Percentiles rank a stretch among this genome's conserved stretches.
Evolutionary conservation across 768 basidiomycete species (phyloP).

Genomic region (Agrocybe chaxingu): DNA sequence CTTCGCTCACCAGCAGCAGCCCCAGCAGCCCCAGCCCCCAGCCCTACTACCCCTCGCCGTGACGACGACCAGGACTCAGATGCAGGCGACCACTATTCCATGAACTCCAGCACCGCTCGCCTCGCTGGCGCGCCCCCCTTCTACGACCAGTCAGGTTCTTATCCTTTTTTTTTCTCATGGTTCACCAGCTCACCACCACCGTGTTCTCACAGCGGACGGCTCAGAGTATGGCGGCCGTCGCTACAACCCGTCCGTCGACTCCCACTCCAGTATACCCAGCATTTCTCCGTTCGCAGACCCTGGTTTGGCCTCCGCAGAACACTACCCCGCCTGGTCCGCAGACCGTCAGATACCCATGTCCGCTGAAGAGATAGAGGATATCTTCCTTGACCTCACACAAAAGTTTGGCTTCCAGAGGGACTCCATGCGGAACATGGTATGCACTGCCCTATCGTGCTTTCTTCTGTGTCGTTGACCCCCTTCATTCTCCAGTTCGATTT

Average conservation of each 20-base stretch:
- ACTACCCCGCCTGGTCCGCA: slow-evolving; percentile 94
- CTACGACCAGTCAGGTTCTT: slow-evolving; percentile 29
- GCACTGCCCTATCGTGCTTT: slow-evolving; percentile 18
- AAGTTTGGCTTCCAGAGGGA: slow-evolving; percentile 99
- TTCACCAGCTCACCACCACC: background rate
- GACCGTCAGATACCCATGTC: slow-evolving; percentile 95
- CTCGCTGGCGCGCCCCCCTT: slow-evolving; percentile 45
- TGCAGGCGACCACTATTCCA: slow-evolving; percentile 49
- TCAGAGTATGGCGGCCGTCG: slow-evolving; percentile 36
- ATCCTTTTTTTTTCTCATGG: slow-evolving; percentile 1
- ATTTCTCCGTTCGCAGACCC: slow-evolving; percentile 61
- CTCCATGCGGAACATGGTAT: slow-evolving; percentile 92
- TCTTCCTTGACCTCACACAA: slow-evolving; percentile 95
- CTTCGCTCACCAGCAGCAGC: slow-evolving; percentile 12
- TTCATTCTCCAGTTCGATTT: slow-evolving; percentile 76
- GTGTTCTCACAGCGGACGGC: slow-evolving; percentile 20
- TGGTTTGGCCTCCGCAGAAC: slow-evolving; percentile 50
- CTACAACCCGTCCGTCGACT: slow-evolving; percentile 58
- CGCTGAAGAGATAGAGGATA: slow-evolving; percentile 98
- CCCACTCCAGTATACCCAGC: slow-evolving; percentile 56
- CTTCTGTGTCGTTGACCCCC: slow-evolving; percentile 3
- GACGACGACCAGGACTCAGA: slow-evolving; percentile 51
- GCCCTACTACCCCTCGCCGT: slow-evolving; percentile 30
- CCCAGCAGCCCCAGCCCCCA: slow-evolving; percentile 21
- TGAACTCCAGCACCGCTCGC: slow-evolving; percentile 53